Evolutionary conservation across 306 rosid genomes (phyloP).

Genomic region (Comarum palustre): DNA sequence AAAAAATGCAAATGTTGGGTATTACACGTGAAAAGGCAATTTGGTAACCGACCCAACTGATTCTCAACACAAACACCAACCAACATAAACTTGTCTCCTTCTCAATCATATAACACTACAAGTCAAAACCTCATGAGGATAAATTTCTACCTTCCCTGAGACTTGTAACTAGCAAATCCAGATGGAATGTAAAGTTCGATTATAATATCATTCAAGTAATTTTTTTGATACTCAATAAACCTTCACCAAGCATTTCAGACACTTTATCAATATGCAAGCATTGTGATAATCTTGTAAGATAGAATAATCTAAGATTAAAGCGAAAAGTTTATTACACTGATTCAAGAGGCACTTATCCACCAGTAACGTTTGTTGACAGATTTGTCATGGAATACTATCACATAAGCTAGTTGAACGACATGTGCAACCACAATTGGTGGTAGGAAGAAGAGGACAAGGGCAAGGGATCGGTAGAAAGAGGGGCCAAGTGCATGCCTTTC

Average conservation of each 20-base stretch:
- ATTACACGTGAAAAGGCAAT: background rate
- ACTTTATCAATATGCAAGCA: background rate
- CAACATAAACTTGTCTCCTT: background rate
- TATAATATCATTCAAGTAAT: background rate
- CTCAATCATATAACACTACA: background rate
- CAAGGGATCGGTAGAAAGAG: background rate
- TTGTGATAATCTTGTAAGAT: background rate
- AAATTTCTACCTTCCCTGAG: background rate
- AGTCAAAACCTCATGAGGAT: background rate
- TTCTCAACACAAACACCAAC: background rate
- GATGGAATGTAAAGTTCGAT: background rate
- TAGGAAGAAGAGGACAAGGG: background rate
- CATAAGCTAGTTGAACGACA: background rate
- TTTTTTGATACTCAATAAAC: background rate
- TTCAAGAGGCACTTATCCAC: background rate
- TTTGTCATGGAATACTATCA: background rate
- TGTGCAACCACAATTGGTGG: background rate
- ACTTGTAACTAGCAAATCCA: background rate
- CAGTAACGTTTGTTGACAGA: background rate
- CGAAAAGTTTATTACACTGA: background rate
- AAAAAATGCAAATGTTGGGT: background rate
- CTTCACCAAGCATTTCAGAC: background rate
- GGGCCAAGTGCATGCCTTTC: background rate
- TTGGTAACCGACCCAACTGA: background rate
- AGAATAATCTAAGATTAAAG: background rate